A percentile compares a stretch with the other conserved stretches of the same genome.
Conservation (phyloP, 768 basidiomycete species). For the Russula olivacea region DNA sequence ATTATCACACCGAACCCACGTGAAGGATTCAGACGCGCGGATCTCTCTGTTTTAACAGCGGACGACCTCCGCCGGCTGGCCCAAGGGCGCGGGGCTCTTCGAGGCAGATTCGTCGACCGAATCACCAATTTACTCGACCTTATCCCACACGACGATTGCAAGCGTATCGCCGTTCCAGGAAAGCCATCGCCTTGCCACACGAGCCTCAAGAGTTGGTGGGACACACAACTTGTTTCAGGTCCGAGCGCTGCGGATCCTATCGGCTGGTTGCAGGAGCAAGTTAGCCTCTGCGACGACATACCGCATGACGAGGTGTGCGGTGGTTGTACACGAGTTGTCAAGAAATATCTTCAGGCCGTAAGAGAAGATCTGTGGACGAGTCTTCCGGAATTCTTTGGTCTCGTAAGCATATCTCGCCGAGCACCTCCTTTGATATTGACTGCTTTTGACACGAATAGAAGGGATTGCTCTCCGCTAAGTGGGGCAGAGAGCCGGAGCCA, state of each 20-base stretch:
- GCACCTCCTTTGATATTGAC: not conserved
- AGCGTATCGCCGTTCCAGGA: constrained; percentile 71
- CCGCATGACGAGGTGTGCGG: constrained; percentile 20
- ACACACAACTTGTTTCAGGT: constrained; percentile 14
- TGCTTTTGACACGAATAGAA: constrained; percentile 9
- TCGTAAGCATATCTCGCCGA: constrained; percentile 1
- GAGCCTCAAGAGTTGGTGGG: constrained; percentile 19
- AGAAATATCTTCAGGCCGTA: constrained; percentile 15
- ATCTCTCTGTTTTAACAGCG: constrained; percentile 17
- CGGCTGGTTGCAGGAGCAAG: constrained; percentile 16
- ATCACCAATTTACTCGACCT: constrained; percentile 71
- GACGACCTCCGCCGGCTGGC: constrained; percentile 22
- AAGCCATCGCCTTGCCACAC: constrained; percentile 10
- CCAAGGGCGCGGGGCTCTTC: constrained; percentile 18
- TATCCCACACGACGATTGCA: constrained; percentile 76
- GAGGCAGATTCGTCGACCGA: constrained; percentile 17
- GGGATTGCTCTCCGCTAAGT: constrained; percentile 7
- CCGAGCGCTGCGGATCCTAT: constrained; percentile 17
- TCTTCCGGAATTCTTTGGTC: constrained; percentile 20
- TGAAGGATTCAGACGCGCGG: constrained; percentile 16
- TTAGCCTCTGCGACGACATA: constrained; percentile 14
- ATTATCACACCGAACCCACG: constrained; percentile 15
- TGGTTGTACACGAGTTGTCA: constrained; percentile 11
- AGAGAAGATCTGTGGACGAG: constrained; percentile 18
- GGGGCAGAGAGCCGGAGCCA: constrained; percentile 21